Evolutionary conservation across 306 rosid species (phyloP).

Genomic region (Glycine latifolia): DNA sequence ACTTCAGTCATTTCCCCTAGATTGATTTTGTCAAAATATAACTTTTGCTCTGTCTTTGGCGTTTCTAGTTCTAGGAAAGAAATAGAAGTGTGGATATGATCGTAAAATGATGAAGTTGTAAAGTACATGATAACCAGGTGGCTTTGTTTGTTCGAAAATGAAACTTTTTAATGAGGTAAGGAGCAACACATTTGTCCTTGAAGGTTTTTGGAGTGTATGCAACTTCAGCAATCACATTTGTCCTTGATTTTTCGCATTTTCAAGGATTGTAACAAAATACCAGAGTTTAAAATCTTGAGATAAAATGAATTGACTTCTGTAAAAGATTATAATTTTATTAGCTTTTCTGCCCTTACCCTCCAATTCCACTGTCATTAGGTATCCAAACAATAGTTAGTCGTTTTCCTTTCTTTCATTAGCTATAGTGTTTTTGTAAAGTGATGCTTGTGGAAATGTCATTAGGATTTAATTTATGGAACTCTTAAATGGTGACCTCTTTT

Average conservation of each 20-base stretch:
- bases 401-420: background rate
- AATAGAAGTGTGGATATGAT: conserved; percentile 31
- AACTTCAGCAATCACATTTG: background rate
- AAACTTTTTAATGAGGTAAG: background rate
- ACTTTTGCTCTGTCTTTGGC: background rate
- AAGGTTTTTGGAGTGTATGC: background rate
- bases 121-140: conserved; percentile 1
- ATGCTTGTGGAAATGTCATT: background rate
- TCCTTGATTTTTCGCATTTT: background rate
- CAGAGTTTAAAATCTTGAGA: background rate
- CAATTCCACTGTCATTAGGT: conserved; percentile 11
- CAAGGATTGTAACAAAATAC: background rate
- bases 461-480: no score
- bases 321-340: background rate
- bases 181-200: background rate
- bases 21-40: background rate
- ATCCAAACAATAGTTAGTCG: background rate
- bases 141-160: conserved; percentile 9
- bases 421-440: conserved; percentile 4
- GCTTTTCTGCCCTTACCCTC: background rate
- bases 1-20: background rate
- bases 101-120: conserved; percentile 9
- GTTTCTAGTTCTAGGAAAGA: conserved; percentile 3
- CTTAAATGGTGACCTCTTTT: background rate
- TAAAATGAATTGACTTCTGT: background rate